Percentiles rank a stretch among this genome's conserved stretches.
Conservation (phyloP, 306 rosid species). For the Glycine tomentella region DNA sequence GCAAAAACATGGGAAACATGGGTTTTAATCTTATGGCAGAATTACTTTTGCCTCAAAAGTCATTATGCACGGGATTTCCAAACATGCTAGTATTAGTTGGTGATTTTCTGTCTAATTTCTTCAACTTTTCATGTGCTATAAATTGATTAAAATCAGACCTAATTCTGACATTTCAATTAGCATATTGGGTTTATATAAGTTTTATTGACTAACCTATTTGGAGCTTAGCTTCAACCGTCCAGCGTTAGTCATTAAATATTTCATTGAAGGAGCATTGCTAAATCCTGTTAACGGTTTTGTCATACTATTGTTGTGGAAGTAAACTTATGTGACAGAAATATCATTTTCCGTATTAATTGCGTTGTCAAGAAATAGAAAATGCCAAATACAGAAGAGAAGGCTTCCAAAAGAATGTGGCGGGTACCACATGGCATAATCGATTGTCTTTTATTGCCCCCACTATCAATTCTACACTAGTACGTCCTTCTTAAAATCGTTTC, state of each 20-base stretch:
- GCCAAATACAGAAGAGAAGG: constrained; percentile 25
- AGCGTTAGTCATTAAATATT: background rate
- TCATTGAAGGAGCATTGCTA: background rate
- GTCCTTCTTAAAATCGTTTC: background rate
- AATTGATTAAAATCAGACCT: background rate
- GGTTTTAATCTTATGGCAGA: too few relatives aligned
- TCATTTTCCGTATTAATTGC: background rate
- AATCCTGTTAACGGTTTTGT: background rate
- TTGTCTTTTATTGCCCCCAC: background rate
- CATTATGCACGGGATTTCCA: too few relatives aligned
- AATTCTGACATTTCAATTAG: background rate
- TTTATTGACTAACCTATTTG: background rate
- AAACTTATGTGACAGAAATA: background rate
- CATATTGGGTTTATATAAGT: background rate
- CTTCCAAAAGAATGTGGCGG: constrained; percentile 4
- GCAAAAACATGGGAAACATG: too few relatives aligned
- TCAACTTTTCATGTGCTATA: constrained; percentile 34
- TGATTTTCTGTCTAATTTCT: constrained; percentile 15
- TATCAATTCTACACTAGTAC: background rate
- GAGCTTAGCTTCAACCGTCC: background rate
- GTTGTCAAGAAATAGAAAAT: background rate
- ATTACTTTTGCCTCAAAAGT: too few relatives aligned
- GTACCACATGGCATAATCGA: background rate
- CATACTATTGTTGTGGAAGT: background rate
- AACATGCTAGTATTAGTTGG: background rate